Evolutionary conservation across 345 rosid species (phyloP), one percentile per base, ranked within the genome.

Genomic region (Corymbia maculata): DNA sequence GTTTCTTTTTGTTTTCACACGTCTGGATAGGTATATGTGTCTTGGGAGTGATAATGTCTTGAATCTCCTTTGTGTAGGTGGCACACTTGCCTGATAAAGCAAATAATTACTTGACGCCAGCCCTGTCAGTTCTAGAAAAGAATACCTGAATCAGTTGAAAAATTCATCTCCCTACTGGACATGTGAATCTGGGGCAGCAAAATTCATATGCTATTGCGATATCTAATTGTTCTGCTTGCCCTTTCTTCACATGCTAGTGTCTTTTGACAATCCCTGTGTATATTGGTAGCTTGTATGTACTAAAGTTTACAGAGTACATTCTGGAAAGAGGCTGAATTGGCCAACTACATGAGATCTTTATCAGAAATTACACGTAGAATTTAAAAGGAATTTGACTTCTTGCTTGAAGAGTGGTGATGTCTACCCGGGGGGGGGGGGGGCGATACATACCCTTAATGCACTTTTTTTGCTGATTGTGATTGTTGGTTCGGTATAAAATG

Each of bases 71-170:
- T 87, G 42, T 90, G 88, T 92, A 96, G 99, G 98, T 97, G 86
- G 99, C 99, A 49, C 99, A 97, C 93, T 91, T 96, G 90, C 99
- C 99, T 1, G 99, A 96, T 91, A 97, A 97, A 93, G 99, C 99
- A 44, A 97, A 97, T 89, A 97, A 96, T 92, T 97, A 97, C 92
- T 92, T 97, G 93, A 95, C 99, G 30, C 99, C 99, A 17, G 99
- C 99, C 28, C 89, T 96, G 47, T 94, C 98, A 24, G 96, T 96
- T 36, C 92, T 97, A 66, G 99, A 97, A 93, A 97, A 96, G 90
- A 97, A 97, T 92, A 97, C 97, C n/a, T 97, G 88, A 94, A 22
- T 16, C 13, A 15, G 52, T 61, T 66, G 51, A 47, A 86, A 68
- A 75, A 19, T 44, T 75, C 32, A 2, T 59, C 88, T 42, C 49